A percentile compares a stretch with the other conserved stretches of the same genome.
Evolutionary conservation across 2,329 filamentous ascomycete genomes (phyloP).

Genomic region (Neocucurbitaria cava): DNA sequence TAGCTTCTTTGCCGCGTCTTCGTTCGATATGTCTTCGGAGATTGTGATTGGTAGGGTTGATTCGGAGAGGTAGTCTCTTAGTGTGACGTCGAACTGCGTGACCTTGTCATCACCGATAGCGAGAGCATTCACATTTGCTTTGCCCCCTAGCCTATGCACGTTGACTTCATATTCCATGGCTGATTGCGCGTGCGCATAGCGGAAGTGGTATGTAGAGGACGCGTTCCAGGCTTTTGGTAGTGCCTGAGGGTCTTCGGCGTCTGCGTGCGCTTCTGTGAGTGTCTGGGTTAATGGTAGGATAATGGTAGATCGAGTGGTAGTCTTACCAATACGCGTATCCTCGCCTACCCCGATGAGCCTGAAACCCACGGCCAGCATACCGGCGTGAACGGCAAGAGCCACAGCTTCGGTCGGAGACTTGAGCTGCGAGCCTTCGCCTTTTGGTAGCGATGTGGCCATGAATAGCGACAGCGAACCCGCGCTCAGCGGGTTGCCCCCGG

Average conservation of each 20-base stretch:
- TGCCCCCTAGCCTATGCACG: conserved; percentile 79
- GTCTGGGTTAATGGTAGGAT: conserved; percentile 24
- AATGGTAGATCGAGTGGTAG: background rate
- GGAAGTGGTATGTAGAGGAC: conserved; percentile 75
- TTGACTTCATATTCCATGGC: conserved; percentile 85
- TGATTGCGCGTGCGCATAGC: conserved; percentile 86
- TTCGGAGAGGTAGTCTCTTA: conserved; percentile 76
- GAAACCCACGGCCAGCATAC: conserved; percentile 81
- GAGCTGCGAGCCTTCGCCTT: conserved; percentile 53
- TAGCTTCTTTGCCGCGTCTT: conserved; percentile 52
- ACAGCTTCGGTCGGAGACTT: conserved; percentile 81
- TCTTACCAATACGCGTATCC: conserved; percentile 73
- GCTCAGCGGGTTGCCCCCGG: conserved; percentile 53
- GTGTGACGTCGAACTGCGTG: conserved; percentile 74
- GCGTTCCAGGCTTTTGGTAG: conserved; percentile 84
- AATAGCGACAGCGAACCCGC: conserved; percentile 51
- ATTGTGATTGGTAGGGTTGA: conserved; percentile 62
- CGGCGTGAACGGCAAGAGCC: conserved; percentile 83
- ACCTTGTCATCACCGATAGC: conserved; percentile 83
- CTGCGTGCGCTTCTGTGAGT: conserved; percentile 62
- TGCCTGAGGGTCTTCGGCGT: conserved; percentile 62
- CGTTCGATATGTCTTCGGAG: conserved; percentile 55
- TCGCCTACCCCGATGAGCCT: conserved; percentile 83
- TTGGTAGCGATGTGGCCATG: conserved; percentile 55
- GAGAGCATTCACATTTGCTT: conserved; percentile 82